Conservation (phyloP, 225 moss, liverwort and hornwort species). For the Takakia lepidozioides region DNA sequence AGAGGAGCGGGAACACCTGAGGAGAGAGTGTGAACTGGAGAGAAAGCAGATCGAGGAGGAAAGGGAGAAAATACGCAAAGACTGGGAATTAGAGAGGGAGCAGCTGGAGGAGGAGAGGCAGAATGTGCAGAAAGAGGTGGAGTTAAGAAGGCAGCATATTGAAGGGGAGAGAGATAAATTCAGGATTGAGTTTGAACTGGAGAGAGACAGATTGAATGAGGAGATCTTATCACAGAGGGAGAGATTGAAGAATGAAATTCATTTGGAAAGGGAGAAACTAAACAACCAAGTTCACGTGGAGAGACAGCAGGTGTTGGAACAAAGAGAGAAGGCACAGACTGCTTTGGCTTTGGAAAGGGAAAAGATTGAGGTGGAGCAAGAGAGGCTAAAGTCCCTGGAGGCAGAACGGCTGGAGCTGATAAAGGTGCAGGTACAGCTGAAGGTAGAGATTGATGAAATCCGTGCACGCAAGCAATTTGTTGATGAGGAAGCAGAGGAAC, state of each 20-base stretch:
- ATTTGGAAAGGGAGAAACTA: conserved; percentile 36
- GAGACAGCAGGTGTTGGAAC: conserved; percentile 31
- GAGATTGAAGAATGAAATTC: conserved; percentile 43
- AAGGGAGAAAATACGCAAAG: conserved; percentile 26
- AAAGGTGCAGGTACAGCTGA: conserved; percentile 64
- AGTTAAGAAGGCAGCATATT: conserved; percentile 37
- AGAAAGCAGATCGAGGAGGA: conserved; percentile 10
- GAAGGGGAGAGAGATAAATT: conserved; percentile 38
- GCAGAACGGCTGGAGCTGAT: conserved; percentile 70
- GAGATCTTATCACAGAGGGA: conserved; percentile 31
- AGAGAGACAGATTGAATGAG: conserved; percentile 27
- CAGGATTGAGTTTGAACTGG: conserved; percentile 25
- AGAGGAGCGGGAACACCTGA: too few species aligned
- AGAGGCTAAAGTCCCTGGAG: conserved; percentile 81
- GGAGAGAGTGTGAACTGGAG: conserved; percentile 3
- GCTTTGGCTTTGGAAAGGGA: conserved; percentile 54
- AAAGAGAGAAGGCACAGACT: conserved; percentile 31
- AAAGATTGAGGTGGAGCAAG: conserved; percentile 76
- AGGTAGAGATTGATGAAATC: conserved; percentile 89
- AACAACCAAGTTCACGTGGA: conserved; percentile 40
- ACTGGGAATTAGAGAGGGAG: conserved; percentile 63
- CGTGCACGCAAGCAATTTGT: conserved; percentile 83
- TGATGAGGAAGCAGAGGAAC: conserved; percentile 57
- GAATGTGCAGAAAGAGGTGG: conserved; percentile 43
- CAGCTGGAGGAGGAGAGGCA: conserved; percentile 53